Evolutionary conservation across 495 filamentous ascomycete species (phyloP).

Genomic region (Talaromyces adpressus): DNA sequence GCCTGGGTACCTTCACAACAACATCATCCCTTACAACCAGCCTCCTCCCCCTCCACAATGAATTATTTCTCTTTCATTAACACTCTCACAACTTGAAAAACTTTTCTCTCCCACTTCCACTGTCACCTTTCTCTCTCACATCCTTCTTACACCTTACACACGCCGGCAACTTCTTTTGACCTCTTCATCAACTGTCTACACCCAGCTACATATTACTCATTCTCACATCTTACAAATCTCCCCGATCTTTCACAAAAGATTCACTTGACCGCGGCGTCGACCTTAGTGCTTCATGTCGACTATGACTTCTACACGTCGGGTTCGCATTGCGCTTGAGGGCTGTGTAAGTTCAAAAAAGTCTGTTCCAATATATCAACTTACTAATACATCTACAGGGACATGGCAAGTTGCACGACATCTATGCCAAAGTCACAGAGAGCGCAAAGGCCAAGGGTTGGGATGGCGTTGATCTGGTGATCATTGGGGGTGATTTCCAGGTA

Average conservation of each 20-base stretch:
- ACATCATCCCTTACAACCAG: background rate
- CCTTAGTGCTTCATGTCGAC: background rate
- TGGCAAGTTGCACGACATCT: conserved; percentile 84
- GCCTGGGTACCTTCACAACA: too few relatives aligned
- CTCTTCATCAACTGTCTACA: background rate
- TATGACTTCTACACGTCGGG: conserved; percentile 1
- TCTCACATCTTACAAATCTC: background rate
- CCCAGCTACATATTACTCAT: background rate
- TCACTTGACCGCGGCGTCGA: background rate
- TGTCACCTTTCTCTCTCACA: background rate
- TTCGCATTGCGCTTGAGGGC: conserved; percentile 65
- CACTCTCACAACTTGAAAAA: background rate
- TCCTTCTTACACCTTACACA: background rate
- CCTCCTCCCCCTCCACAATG: background rate
- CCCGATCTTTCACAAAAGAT: background rate
- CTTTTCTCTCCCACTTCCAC: background rate
- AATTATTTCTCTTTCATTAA: background rate
- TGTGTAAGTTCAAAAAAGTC: conserved; percentile 55
- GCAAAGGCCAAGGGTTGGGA: conserved; percentile 64
- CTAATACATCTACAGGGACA: conserved; percentile 56
- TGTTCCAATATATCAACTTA: background rate
- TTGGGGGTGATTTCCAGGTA: conserved; percentile 88
- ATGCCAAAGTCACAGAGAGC: conserved; percentile 60
- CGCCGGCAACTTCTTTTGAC: background rate
- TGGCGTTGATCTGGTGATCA: conserved; percentile 74